These are phyloP conservation scores for Cardamine chenopodiifolia DNA, from an alignment of 345 rosid genomes.

Conservation along the genomic window DNA sequence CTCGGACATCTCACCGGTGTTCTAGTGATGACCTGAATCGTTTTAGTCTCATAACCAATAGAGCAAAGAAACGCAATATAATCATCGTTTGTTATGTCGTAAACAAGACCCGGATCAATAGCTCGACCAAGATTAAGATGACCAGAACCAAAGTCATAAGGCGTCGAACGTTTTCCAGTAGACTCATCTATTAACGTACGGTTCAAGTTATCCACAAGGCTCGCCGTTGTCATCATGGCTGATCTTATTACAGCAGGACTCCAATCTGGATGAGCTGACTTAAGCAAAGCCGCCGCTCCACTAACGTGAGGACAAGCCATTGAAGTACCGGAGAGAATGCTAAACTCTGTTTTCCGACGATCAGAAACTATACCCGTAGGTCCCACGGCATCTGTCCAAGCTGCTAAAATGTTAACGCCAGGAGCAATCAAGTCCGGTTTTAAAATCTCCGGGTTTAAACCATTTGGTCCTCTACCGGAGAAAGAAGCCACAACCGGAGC, in stretches of 20 bases:
- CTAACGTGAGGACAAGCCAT: constrained; percentile 87
- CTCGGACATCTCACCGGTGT: constrained; percentile 53
- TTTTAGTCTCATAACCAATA: constrained; percentile 60
- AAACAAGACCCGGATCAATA: constrained; percentile 75
- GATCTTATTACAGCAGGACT: constrained; percentile 69
- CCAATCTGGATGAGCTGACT: constrained; percentile 77
- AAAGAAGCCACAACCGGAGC: constrained; percentile 83
- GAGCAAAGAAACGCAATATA: constrained; percentile 65
- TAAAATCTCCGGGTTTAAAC: constrained; percentile 67
- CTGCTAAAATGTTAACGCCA: constrained; percentile 60
- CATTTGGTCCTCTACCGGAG: constrained; percentile 69
- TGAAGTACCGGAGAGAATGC: constrained; percentile 75
- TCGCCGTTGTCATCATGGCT: constrained; percentile 83
- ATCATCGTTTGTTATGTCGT: constrained; percentile 63
- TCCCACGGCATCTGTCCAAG: constrained; percentile 76
- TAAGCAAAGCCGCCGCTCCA: constrained; percentile 77
- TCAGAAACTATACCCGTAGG: constrained; percentile 70
- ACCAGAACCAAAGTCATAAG: constrained; percentile 69
- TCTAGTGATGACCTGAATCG: constrained; percentile 70
- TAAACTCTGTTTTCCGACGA: constrained; percentile 63
- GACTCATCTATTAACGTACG: constrained; percentile 51
- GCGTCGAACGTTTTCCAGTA: constrained; percentile 56
- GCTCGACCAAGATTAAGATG: constrained; percentile 67
- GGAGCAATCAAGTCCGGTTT: constrained; percentile 75
- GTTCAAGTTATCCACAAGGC: constrained; percentile 46